These are phyloP conservation scores for Nicotiana tomentosiformis DNA, from an alignment of 257 asterid species.

Conservation along the genomic window DNA sequence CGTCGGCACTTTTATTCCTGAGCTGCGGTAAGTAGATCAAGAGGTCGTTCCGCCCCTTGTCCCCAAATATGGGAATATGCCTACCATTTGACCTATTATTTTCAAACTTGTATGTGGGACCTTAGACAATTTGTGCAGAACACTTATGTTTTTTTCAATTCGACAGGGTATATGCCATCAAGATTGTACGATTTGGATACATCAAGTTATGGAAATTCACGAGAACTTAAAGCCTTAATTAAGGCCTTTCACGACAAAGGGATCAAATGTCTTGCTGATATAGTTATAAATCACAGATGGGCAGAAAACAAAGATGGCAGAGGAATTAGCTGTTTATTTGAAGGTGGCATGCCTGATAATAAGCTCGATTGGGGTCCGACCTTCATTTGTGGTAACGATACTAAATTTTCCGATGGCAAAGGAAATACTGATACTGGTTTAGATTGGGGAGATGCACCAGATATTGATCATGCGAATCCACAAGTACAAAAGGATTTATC, in stretches of 20 bases:
- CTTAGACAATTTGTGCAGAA: neutral
- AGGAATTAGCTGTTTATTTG: slow-evolving; percentile 59
- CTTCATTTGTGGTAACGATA: slow-evolving; percentile 55
- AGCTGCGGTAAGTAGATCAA: too few species aligned
- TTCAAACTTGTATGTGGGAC: neutral
- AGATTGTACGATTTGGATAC: slow-evolving; percentile 78
- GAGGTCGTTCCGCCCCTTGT: too few species aligned
- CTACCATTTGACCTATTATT: neutral
- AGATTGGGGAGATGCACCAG: slow-evolving; percentile 46
- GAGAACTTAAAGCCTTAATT: slow-evolving; percentile 38
- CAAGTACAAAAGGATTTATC: slow-evolving; percentile 59
- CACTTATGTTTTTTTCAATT: neutral
- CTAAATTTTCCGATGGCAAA: slow-evolving; percentile 47
- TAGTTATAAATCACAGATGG: slow-evolving; percentile 73
- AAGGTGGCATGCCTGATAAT: slow-evolving; percentile 71
- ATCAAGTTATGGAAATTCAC: slow-evolving; percentile 52
- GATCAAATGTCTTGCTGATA: slow-evolving; percentile 64
- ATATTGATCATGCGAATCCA: slow-evolving; percentile 63
- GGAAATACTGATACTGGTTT: slow-evolving; percentile 71
- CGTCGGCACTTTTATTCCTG: too few species aligned
- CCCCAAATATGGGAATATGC: too few species aligned
- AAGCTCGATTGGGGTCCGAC: slow-evolving; percentile 86
- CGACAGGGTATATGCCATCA: slow-evolving; percentile 67
- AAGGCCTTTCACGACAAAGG: slow-evolving; percentile 35
- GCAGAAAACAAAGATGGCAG: slow-evolving; percentile 56